Conservation (phyloP, 2,329 filamentous ascomycete genomes). For the Cladosporium sp. region DNA sequence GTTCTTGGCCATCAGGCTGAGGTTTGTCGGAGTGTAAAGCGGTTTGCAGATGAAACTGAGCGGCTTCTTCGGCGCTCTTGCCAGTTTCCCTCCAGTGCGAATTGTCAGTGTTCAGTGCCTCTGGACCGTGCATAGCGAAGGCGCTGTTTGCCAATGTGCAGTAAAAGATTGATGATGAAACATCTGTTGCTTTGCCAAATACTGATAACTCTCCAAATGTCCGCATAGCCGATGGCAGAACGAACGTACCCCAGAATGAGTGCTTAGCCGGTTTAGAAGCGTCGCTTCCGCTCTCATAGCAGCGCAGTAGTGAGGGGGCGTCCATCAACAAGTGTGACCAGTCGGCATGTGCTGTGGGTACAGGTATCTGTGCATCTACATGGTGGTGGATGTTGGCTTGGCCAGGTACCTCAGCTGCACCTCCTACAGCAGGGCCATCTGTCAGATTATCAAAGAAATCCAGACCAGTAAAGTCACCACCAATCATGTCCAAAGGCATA, state of each 20-base stretch:
- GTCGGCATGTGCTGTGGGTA: neutral
- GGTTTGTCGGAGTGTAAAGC: neutral
- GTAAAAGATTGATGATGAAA: conserved; percentile 12
- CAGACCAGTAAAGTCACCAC: neutral
- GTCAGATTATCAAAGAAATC: neutral
- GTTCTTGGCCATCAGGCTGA: neutral
- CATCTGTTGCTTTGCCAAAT: neutral
- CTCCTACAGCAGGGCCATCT: neutral
- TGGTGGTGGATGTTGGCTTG: neutral
- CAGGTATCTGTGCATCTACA: neutral
- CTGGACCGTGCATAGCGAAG: neutral
- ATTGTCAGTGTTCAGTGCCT: neutral
- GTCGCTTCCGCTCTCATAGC: neutral
- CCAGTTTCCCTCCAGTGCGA: neutral
- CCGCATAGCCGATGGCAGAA: conserved; percentile 6
- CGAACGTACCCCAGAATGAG: conserved; percentile 6
- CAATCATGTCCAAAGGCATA: neutral
- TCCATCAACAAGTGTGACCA: conserved; percentile 1
- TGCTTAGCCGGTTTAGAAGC: neutral
- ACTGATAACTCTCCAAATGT: conserved; percentile 10
- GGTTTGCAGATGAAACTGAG: neutral
- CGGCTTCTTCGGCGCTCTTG: conserved; percentile 3
- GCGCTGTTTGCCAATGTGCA: conserved; percentile 10
- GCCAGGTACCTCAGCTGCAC: neutral
- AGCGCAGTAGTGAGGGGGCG: neutral